Evolutionary conservation across 2,329 filamentous ascomycete genomes (phyloP), one percentile per base, ranked within the genome.

Genomic region (Macrophomina pseudophaseolina): DNA sequence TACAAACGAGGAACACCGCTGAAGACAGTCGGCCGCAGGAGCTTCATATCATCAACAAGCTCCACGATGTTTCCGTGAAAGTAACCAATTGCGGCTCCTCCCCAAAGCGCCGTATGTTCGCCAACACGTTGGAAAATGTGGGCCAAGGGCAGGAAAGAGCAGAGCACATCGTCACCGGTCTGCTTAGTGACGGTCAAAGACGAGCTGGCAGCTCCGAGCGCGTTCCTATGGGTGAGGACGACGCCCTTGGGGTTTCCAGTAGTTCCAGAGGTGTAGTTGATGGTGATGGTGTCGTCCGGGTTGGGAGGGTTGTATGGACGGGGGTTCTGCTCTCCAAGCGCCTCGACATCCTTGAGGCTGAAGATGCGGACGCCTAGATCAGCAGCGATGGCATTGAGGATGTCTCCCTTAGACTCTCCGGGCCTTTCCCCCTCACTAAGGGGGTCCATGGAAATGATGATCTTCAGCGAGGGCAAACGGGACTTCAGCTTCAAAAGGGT

Each of bases 61-160:
- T 91, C 91, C 12, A 91, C 76, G 69, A 97, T 90, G 75, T 97
- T 93, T 65, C 95, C 95, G 72, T 95, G 92, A 86, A 97, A 99
- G 79, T 94, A 99, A 12, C 94, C 95, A 72, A 97, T 89, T 8
- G 87, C 82, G 40, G 87, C 87, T 65, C 93, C 94, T 63, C 87
- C 85, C 73, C 90, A 87, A 16, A 97, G 83, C 14, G 88, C 86
- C 3, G 84, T 83, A 76, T 96, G 91, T 76, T 99, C 95, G 48
- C 89, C 84, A 71, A 97, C 84, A 65, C 95, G 90, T 70, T 94
- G 91, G 78, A 92, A 97, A 73, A 99, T 98, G 77, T 99, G 95
- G 9, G 95, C 95, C 46, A 97, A 82, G 0, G 95, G 95, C 62
- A 99, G 86, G 80, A 98, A 99, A 0, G 94, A 98, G 67, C 92